Evolutionary conservation across 2,329 filamentous ascomycete genomes (phyloP).

Genomic region (Didymosphaeria variabile): DNA sequence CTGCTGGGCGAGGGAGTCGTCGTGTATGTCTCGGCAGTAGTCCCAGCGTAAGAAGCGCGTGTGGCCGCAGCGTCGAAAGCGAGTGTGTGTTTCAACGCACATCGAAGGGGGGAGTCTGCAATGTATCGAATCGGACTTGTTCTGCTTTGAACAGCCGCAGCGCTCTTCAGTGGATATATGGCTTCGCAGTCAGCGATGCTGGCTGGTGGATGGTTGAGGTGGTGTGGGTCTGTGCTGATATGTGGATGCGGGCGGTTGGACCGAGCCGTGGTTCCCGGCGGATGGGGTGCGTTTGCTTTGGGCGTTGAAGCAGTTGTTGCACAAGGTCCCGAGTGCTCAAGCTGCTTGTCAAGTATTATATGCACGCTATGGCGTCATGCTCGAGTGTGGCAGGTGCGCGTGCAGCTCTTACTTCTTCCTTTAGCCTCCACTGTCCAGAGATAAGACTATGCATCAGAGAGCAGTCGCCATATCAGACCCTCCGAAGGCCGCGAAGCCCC

Average conservation of each 20-base stretch:
- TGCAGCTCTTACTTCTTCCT: neutral
- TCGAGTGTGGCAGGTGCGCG: neutral
- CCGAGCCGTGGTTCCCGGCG: neutral
- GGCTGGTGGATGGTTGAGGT: slow-evolving; percentile 1
- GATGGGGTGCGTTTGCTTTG: neutral
- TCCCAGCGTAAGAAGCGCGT: slow-evolving; percentile 16
- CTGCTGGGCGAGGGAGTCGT: neutral
- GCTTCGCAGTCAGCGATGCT: neutral
- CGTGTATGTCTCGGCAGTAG: slow-evolving; percentile 9
- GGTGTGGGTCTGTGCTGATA: slow-evolving; percentile 2
- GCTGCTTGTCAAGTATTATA: neutral
- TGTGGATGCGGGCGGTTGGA: neutral
- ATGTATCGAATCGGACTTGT: neutral
- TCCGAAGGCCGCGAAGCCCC: neutral
- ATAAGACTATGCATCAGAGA: neutral
- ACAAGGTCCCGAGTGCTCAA: too few species aligned
- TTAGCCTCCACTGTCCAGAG: neutral
- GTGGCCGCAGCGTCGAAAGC: slow-evolving; percentile 18
- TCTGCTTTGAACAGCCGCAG: neutral
- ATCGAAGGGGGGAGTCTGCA: slow-evolving; percentile 1
- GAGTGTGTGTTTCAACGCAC: slow-evolving; percentile 12
- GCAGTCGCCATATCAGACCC: neutral
- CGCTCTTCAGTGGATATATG: neutral
- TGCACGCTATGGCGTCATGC: neutral
- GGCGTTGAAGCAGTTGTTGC: neutral